Evolutionary conservation across 1,284 basidiomycete genomes (phyloP), one percentile per base, ranked within the genome.

Genomic region (Takashimella tepidaria): DNA sequence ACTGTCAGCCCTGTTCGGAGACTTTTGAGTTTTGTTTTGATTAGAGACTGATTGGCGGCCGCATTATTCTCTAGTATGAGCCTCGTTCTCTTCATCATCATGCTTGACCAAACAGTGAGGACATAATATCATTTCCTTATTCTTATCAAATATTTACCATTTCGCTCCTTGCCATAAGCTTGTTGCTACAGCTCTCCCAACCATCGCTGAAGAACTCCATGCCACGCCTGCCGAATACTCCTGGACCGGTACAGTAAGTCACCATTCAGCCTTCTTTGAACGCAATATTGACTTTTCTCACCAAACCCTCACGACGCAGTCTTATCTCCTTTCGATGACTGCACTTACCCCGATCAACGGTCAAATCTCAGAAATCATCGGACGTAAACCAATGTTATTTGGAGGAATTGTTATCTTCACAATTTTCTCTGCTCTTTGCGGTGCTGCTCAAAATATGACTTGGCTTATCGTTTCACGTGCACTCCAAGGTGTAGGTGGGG

Each of bases 401-500:
- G 61, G 54, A 8, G 66, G 68, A 11, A 72, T 74, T 47, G 42
- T 72, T 41, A 48, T 66, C 16, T 72, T 74, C 54, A 61, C 62
- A 2, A 42, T 72, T 31, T 65, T 63, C 49, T 69, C 66, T 1
- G 72, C 70, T 0, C 50, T 74, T 2, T 74, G 72, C 51, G 72
- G 72, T 16, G 66, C 66, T 0, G 69, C 72, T 5, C 68, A 72
- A 55, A 70, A 53, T 45, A 63, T 66, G 47, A 66, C 55, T 19
- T 70, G 69, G 67, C 57, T 72, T 12, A 72, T 72, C 45, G 56
- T 60, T 3, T 59, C 65, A 2, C 57, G 72, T 41, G 70, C 69
- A 3, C 62, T 73, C 47, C 69, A 71, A 45, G 72, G 72, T 10
- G 51, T 73, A 5, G 72, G 72, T 2, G 72, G 72, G 4, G 70